These are phyloP conservation scores for Galerina marginata DNA, from an alignment of 768 basidiomycete species.

Conservation along the genomic window DNA sequence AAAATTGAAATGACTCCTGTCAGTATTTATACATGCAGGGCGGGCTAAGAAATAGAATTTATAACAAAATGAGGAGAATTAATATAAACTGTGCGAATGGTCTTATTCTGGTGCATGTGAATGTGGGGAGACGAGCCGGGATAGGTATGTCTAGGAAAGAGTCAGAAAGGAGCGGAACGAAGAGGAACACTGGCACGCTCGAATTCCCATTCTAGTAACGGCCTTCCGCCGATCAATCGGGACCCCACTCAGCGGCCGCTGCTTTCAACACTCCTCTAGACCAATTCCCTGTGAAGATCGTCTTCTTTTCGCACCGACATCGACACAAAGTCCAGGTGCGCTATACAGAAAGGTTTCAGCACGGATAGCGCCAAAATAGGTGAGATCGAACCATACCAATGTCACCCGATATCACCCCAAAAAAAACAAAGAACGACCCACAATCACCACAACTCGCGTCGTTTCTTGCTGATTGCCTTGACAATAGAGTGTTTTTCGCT, in stretches of 20 bases:
- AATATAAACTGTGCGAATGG: conserved; percentile 22
- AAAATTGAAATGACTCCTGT: conserved; percentile 16
- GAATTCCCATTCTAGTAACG: conserved; percentile 37
- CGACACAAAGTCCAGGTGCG: neutral
- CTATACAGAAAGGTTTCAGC: conserved; percentile 3
- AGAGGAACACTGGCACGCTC: conserved; percentile 27
- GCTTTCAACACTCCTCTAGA: neutral
- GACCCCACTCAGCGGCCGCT: conserved; percentile 15
- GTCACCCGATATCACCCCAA: conserved; percentile 6
- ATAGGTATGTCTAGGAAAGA: conserved; percentile 26
- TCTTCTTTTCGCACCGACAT: conserved; percentile 6
- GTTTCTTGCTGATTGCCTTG: conserved; percentile 67
- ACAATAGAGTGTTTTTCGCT: conserved; percentile 69
- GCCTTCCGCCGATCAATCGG: conserved; percentile 42
- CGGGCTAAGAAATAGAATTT: conserved; percentile 21
- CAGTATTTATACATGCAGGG: conserved; percentile 32
- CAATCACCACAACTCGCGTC: conserved; percentile 74
- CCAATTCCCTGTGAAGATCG: conserved; percentile 2
- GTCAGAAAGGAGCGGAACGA: conserved; percentile 31
- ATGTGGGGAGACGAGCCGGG: conserved; percentile 29
- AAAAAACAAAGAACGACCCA: neutral
- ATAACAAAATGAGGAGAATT: conserved; percentile 23
- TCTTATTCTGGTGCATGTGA: conserved; percentile 34
- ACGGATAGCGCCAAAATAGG: neutral
- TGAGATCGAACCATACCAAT: conserved; percentile 1